Percentiles rank a stretch among this genome's conserved stretches.
These are phyloP conservation scores for Harringtonia lauricola DNA, from an alignment of 2,329 filamentous ascomycete genomes.

Conservation along the genomic window DNA sequence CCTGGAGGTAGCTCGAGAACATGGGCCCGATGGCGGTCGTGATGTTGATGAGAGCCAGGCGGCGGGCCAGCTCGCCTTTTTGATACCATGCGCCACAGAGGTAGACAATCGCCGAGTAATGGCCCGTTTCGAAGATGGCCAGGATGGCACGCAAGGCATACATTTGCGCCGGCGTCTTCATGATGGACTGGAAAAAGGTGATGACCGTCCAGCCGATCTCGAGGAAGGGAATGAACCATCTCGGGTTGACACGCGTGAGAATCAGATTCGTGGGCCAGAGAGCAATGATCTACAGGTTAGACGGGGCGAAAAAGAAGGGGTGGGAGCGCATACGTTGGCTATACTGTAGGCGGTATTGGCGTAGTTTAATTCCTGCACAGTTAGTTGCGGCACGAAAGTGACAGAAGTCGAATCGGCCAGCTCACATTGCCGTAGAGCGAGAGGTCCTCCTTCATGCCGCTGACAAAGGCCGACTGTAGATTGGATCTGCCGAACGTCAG, in stretches of 20 bases:
- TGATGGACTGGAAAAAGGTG: slow-evolving; percentile 10
- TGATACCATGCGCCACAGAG: slow-evolving; percentile 46
- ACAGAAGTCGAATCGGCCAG: slow-evolving; percentile 8
- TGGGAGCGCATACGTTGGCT: too few species aligned
- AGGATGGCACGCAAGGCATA: slow-evolving; percentile 42
- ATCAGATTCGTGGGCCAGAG: slow-evolving; percentile 6
- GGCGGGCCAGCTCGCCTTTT: slow-evolving; percentile 46
- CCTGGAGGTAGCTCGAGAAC: slow-evolving; percentile 29
- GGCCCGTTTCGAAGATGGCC: slow-evolving; percentile 40
- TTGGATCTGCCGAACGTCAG: background rate
- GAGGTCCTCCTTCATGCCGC: slow-evolving; percentile 11
- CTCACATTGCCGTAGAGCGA: slow-evolving; percentile 9
- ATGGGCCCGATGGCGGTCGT: slow-evolving; percentile 38
- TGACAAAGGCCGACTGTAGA: slow-evolving; percentile 17
- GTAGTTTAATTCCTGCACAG: too few species aligned
- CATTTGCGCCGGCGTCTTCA: slow-evolving; percentile 14
- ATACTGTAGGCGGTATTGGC: too few species aligned
- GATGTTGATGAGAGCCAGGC: slow-evolving; percentile 50
- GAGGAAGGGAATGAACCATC: too few species aligned
- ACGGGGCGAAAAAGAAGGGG: too few species aligned
- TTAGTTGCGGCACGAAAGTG: slow-evolving; percentile 3
- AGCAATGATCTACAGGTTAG: too few species aligned
- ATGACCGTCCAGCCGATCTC: slow-evolving; percentile 13
- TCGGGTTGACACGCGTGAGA: too few species aligned
- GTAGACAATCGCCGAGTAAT: slow-evolving; percentile 40